phyloP scores from a whole-genome alignment of 1,284 basidiomycete genomes.

The Fistulina hepatica region DNA sequence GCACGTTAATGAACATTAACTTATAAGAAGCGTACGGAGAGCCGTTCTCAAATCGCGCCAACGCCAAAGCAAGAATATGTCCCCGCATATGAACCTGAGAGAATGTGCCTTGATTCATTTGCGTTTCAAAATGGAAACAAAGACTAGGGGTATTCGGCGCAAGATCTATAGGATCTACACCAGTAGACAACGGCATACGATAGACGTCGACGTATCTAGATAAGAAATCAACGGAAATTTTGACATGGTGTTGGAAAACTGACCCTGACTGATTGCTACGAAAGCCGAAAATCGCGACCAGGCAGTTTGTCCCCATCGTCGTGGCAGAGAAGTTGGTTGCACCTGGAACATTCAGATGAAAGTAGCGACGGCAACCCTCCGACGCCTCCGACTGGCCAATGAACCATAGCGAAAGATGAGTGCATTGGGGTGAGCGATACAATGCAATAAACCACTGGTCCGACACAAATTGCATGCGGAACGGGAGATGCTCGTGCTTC shows the following conservation, averaged over 20 bases:
- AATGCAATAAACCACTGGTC: slow-evolving; percentile 37
- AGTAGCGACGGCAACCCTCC: slow-evolving; percentile 22
- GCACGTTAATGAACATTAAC: slow-evolving; percentile 27
- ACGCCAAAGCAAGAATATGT: slow-evolving; percentile 23
- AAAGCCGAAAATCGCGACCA: slow-evolving; percentile 24
- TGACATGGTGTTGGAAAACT: slow-evolving; percentile 9
- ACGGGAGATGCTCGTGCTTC: slow-evolving; percentile 26
- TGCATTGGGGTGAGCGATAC: slow-evolving; percentile 22
- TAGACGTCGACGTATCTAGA: slow-evolving; percentile 5
- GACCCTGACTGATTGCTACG: slow-evolving; percentile 10
- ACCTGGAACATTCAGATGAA: slow-evolving; percentile 26
- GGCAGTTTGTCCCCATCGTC: slow-evolving; percentile 19
- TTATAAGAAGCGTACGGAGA: slow-evolving; percentile 24
- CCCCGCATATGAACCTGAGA: slow-evolving; percentile 21
- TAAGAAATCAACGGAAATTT: slow-evolving; percentile 5
- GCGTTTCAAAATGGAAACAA: slow-evolving; percentile 9
- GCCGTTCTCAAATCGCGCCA: slow-evolving; percentile 24
- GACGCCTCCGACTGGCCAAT: slow-evolving; percentile 31
- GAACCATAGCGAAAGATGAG: slow-evolving; percentile 25
- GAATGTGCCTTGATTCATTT: slow-evolving; percentile 15
- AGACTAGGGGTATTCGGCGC: slow-evolving; percentile 3
- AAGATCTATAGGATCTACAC: slow-evolving; percentile 5
- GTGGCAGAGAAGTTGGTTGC: slow-evolving; percentile 26
- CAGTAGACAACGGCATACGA: slow-evolving; percentile 7
- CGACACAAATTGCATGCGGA: slow-evolving; percentile 35